phyloP scores from a whole-genome alignment of 192 early-diverging fungal species.

The Piromyces sp. region DNA sequence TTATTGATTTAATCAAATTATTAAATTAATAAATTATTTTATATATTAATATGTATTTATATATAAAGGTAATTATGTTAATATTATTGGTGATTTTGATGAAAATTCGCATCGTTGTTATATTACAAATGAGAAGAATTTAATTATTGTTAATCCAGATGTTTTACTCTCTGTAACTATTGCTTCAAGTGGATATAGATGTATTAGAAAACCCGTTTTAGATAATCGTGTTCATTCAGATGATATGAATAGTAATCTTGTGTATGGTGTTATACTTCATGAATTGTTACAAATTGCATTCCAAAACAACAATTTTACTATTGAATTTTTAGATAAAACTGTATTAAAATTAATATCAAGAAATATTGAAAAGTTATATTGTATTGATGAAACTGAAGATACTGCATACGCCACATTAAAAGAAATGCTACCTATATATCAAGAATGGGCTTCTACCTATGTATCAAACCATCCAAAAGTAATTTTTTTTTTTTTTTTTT shows the following conservation, averaged over 20 bases:
- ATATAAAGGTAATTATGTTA: conserved; percentile 41
- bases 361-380: conserved; percentile 51
- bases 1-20: no score
- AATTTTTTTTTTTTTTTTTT: no score
- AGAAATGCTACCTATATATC: conserved; percentile 28
- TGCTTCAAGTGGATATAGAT: conserved; percentile 54
- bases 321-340: conserved; percentile 14
- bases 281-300: conserved; percentile 57
- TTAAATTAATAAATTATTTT: no score
- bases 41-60: not conserved
- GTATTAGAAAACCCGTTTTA: conserved; percentile 61
- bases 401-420: conserved; percentile 21
- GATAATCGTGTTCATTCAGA: conserved; percentile 34
- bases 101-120: conserved; percentile 13
- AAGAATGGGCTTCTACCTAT: conserved; percentile 23
- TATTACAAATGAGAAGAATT: conserved; percentile 33
- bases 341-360: conserved; percentile 29
- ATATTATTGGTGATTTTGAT: conserved; percentile 22
- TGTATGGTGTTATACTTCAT: conserved; percentile 72
- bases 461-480: conserved; percentile 9
- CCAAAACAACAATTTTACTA: conserved; percentile 35
- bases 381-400: conserved; percentile 41
- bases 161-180: conserved; percentile 54
- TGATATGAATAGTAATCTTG: conserved; percentile 21
- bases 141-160: conserved; percentile 69